A percentile compares a stretch with the other conserved stretches of the same genome.
These are phyloP conservation scores for Fraxinus pennsylvanica DNA, from an alignment of 257 asterid species.

Conservation along the genomic window DNA sequence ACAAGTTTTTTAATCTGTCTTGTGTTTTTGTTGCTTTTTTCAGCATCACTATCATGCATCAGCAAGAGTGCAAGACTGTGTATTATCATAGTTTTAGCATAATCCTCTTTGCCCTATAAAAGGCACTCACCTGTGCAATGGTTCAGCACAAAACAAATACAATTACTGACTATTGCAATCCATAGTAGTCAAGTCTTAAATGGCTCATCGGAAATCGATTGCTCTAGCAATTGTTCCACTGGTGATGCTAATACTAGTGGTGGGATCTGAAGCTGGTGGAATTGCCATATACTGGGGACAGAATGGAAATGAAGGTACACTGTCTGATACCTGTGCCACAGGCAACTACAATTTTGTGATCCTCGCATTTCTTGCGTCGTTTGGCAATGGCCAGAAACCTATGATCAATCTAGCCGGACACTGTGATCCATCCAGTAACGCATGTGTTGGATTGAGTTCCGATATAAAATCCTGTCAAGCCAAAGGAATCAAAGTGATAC, in stretches of 20 bases:
- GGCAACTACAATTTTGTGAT: conserved; percentile 37
- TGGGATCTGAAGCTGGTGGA: conserved; percentile 34
- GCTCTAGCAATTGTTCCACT: conserved; percentile 19
- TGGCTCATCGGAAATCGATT: conserved; percentile 33
- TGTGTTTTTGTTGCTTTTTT: no score
- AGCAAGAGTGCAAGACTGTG: no score
- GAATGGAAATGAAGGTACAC: conserved; percentile 40
- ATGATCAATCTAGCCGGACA: conserved; percentile 52
- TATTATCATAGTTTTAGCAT: not conserved
- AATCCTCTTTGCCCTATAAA: conserved; percentile 26
- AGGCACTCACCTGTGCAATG: conserved; percentile 1
- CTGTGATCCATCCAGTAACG: conserved; percentile 46
- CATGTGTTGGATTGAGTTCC: conserved; percentile 39
- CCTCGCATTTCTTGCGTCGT: conserved; percentile 44
- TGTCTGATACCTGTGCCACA: conserved; percentile 41
- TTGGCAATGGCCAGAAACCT: conserved; percentile 42
- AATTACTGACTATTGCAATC: conserved; percentile 2
- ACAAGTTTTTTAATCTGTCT: no score
- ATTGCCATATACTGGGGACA: conserved; percentile 52
- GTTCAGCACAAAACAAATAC: conserved; percentile 11
- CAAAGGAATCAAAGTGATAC: conserved; percentile 44
- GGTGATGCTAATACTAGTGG: conserved; percentile 35
- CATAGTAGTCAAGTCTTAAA: no score
- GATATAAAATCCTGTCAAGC: conserved; percentile 47
- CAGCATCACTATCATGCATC: no score